Conservation (phyloP, 2,329 filamentous ascomycete genomes). For the Dactylellina parvicollis region DNA sequence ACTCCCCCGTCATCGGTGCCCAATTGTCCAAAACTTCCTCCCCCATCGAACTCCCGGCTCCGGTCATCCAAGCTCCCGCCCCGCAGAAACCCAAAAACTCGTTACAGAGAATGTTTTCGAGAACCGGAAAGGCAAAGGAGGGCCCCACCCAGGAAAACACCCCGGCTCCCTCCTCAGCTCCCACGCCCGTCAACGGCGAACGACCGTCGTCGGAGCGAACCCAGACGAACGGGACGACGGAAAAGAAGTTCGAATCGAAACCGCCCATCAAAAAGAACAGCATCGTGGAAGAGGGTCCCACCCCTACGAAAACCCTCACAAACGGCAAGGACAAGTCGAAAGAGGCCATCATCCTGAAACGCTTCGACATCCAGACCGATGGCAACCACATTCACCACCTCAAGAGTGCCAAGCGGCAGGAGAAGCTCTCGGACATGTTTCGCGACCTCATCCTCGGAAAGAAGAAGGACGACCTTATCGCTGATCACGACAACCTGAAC, state of each 20-base stretch:
- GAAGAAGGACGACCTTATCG: slow-evolving; percentile 75
- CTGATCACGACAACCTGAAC: slow-evolving; percentile 78
- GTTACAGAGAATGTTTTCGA: slow-evolving; percentile 50
- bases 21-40: slow-evolving; percentile 50
- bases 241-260: slow-evolving; percentile 32
- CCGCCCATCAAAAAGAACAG: slow-evolving; percentile 30
- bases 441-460: slow-evolving; percentile 82
- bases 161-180: background rate
- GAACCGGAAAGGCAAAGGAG: slow-evolving; percentile 32
- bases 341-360: slow-evolving; percentile 38
- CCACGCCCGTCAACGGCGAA: slow-evolving; percentile 48
- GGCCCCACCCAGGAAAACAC: slow-evolving; percentile 4
- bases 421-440: slow-evolving; percentile 93
- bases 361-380: slow-evolving; percentile 71
- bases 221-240: slow-evolving; percentile 14
- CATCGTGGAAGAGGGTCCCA: slow-evolving; percentile 34
- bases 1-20: slow-evolving; percentile 46
- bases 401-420: slow-evolving; percentile 88
- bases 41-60: slow-evolving; percentile 50
- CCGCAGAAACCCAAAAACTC: slow-evolving; percentile 47
- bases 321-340: slow-evolving; percentile 31
- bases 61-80: slow-evolving; percentile 34
- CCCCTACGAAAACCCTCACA: slow-evolving; percentile 5
- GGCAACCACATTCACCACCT: slow-evolving; percentile 87
- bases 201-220: slow-evolving; percentile 33